Evolutionary conservation across 208 protist genomes (phyloP).

Genomic region (Leishmania amazonensis): DNA sequence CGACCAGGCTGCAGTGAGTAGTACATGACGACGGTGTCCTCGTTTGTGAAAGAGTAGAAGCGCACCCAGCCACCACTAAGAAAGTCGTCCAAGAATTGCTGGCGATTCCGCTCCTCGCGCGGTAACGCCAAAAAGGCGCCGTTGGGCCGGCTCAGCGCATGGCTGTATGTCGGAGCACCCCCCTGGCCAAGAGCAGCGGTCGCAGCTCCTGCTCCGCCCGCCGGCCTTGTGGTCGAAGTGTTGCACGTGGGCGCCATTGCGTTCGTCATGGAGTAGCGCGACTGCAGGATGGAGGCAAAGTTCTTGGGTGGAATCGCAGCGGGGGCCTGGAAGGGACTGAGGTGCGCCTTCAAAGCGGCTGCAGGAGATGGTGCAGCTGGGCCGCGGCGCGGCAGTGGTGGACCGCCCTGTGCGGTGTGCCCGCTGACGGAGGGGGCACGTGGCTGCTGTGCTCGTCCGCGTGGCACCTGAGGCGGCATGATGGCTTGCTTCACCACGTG

Average conservation of each 20-base stretch:
- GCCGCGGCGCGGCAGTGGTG: constrained; percentile 67
- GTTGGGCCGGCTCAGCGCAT: constrained; percentile 24
- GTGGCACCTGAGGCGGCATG: constrained; percentile 14
- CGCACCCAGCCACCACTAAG: constrained; percentile 86
- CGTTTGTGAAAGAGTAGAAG: constrained; percentile 82
- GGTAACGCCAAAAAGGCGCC: constrained; percentile 80
- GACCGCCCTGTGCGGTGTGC: constrained; percentile 57
- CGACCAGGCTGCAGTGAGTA: constrained; percentile 87
- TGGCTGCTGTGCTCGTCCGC: constrained; percentile 17
- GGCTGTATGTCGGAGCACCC: constrained; percentile 5
- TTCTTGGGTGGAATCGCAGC: constrained; percentile 45
- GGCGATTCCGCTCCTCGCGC: constrained; percentile 62
- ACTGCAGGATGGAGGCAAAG: constrained; percentile 43
- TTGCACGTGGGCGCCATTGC: constrained; percentile 27
- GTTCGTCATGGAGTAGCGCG: constrained; percentile 52
- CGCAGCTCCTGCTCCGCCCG: not conserved
- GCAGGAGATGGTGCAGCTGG: constrained; percentile 41
- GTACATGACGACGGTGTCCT: constrained; percentile 85
- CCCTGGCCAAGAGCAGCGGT: not conserved
- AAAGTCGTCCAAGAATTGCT: constrained; percentile 85
- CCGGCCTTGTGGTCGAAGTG: not conserved
- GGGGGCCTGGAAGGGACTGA: constrained; percentile 26
- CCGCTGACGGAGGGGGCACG: constrained; percentile 56
- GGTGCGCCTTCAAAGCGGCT: constrained; percentile 12
- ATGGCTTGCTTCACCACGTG: constrained; percentile 3